Conservation (phyloP, 345 rosid genomes). For the Aurinia saxatilis region DNA sequence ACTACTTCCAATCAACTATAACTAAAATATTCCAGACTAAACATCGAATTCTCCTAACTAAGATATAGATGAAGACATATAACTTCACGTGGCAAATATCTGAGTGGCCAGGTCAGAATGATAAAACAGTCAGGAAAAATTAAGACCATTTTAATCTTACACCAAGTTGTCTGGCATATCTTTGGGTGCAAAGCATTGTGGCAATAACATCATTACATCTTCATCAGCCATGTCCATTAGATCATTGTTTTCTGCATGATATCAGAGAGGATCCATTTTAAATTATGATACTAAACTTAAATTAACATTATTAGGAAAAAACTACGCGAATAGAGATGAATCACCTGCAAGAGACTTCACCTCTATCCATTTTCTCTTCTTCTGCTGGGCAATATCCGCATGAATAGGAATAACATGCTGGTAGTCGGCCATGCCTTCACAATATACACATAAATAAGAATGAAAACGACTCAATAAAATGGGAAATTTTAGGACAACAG, state of each 20-base stretch:
- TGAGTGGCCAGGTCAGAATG: background rate
- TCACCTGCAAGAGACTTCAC: conserved; percentile 46
- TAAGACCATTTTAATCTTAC: conserved; percentile 38
- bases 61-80: background rate
- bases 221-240: conserved; percentile 63
- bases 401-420: conserved; percentile 93
- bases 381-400: conserved; percentile 55
- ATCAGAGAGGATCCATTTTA: background rate
- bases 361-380: conserved; percentile 64
- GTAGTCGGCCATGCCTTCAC: conserved; percentile 83
- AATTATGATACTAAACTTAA: background rate
- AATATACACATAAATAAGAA: conserved; percentile 1
- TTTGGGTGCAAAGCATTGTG: conserved; percentile 71
- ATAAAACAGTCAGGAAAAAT: background rate
- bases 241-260: conserved; percentile 40
- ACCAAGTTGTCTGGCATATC: conserved; percentile 65
- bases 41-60: background rate
- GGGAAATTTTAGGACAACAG: background rate
- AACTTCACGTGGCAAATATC: background rate
- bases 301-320: conserved; percentile 5
- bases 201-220: conserved; percentile 67
- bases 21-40: background rate
- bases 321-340: background rate
- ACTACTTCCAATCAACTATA: background rate
- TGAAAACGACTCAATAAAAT: background rate